Evolutionary conservation across 106 monocot species (phyloP), one percentile per base, ranked within the genome.

Genomic region (Triglochin maritima): DNA sequence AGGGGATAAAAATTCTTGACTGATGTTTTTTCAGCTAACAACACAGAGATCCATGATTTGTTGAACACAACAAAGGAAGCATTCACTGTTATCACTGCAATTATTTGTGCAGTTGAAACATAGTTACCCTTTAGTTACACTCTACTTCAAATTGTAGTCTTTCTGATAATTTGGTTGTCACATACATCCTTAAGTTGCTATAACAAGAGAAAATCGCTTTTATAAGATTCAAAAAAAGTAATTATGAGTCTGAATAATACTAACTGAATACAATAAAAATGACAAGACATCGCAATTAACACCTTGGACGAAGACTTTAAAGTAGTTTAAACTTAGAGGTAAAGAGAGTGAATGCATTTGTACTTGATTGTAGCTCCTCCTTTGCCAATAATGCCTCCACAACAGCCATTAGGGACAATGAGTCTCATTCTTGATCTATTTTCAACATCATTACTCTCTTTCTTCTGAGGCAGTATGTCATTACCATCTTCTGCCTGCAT

Each of bases 321-420:
- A 29, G 29, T 29, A 29, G 29, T 1, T 29, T 29, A 29, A 29
- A 29, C 29, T 29, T 29, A 29, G 29, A 29, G 29, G 29, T 29
- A 29, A 29, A 29, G 29, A 29, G 29, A 29, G 29, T 29, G 29
- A 29, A 1, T 29, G 29, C 29, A 29, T 29, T 46, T 16, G 57
- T 78, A 78, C 77, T 78, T 78, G 62, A 78, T 78, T 7, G 71
- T 78, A 12, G 52, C 49, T 5, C 77, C 77, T 66, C 77, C 77
- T 60, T 78, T 78, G 53, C 77, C 77, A 66, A 78, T 78, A 50
- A 78, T 78, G 50, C 77, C 71, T 7, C 77, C 77, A 71, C 77
- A 78, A 60, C 67, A 71, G 59, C 65, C 64, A 46, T 78, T 78
- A 16, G 77, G 77, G 5, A 78, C 77, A 66, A 78, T 41, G 7